Percentiles rank a stretch among this genome's conserved stretches.
phyloP scores from a whole-genome alignment of 169 alveolate species.

The Plasmodium adleri region DNA sequence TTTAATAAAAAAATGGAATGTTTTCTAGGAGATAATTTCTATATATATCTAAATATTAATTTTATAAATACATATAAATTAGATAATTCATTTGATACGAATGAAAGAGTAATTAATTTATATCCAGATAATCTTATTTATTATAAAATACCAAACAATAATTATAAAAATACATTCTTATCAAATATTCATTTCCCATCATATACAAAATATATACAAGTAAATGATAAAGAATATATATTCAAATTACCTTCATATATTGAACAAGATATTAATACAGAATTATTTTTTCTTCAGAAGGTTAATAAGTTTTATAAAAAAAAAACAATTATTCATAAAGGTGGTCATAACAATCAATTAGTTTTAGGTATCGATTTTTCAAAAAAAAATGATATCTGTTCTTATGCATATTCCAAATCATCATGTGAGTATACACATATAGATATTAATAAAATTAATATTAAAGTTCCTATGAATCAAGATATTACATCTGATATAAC shows the following conservation, averaged over 20 bases:
- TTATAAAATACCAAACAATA: slow-evolving; percentile 16
- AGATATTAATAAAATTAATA: slow-evolving; percentile 22
- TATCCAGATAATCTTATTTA: slow-evolving; percentile 33
- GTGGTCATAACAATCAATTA: not conserved
- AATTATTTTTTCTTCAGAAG: slow-evolving; percentile 4
- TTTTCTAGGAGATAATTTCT: slow-evolving; percentile 45
- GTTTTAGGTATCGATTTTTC: slow-evolving; percentile 52
- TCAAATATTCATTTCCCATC: slow-evolving; percentile 3
- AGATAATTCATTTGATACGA: slow-evolving; percentile 14
- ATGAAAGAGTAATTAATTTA: not conserved
- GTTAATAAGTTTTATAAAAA: slow-evolving; percentile 14
- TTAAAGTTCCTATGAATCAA: slow-evolving; percentile 3
- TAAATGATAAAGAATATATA: not conserved
- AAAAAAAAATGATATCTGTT: not conserved
- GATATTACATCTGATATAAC: not conserved
- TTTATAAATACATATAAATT: slow-evolving; percentile 17
- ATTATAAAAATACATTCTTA: not conserved
- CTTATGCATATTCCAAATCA: not conserved
- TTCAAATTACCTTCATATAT: slow-evolving; percentile 41
- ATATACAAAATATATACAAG: slow-evolving; percentile 23
- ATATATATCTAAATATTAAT: slow-evolving; percentile 5
- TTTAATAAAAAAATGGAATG: slow-evolving; percentile 30
- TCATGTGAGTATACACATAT: slow-evolving; percentile 22
- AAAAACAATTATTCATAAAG: slow-evolving; percentile 7
- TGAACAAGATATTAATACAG: not conserved